Conservation (phyloP, 306 rosid species). For the Sicyos edulis region DNA sequence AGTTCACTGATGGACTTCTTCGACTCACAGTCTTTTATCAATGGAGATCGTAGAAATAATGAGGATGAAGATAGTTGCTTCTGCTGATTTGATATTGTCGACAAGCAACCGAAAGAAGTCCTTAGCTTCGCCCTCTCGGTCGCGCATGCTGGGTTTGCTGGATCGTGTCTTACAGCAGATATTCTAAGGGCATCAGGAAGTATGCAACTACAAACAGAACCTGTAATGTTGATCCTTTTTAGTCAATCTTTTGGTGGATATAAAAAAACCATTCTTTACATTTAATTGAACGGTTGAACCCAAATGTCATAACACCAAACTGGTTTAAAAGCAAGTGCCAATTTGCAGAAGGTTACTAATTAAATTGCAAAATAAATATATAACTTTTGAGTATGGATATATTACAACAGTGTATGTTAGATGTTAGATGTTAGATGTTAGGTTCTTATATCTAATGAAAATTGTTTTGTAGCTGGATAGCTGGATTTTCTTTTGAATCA, state of each 20-base stretch:
- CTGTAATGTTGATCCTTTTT: slow-evolving; percentile 29
- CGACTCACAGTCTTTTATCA: slow-evolving; percentile 67
- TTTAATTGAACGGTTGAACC: background rate
- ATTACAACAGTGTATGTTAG: background rate
- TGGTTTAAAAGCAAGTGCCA: slow-evolving; percentile 7
- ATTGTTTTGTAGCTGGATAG: background rate
- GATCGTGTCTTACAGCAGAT: slow-evolving; percentile 71
- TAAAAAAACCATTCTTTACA: background rate
- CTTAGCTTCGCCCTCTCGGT: slow-evolving; percentile 71
- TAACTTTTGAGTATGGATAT: background rate
- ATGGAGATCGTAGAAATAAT: slow-evolving; percentile 81
- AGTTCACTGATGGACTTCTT: slow-evolving; percentile 51
- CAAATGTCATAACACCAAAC: background rate
- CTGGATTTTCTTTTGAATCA: no score
- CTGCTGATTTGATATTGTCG: slow-evolving; percentile 88
- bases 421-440: background rate
- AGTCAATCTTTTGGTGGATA: background rate
- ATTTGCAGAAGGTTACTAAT: background rate
- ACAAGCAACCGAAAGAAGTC: slow-evolving; percentile 56
- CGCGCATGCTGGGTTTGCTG: slow-evolving; percentile 43
- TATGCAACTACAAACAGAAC: slow-evolving; percentile 82
- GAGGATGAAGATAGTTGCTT: slow-evolving; percentile 83
- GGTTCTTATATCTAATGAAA: background rate
- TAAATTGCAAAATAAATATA: background rate
- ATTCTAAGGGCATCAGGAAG: slow-evolving; percentile 76